Base-by-base conservation (phyloP, 768 basidiomycete species). In the Leccinum pellstonianum region DNA sequence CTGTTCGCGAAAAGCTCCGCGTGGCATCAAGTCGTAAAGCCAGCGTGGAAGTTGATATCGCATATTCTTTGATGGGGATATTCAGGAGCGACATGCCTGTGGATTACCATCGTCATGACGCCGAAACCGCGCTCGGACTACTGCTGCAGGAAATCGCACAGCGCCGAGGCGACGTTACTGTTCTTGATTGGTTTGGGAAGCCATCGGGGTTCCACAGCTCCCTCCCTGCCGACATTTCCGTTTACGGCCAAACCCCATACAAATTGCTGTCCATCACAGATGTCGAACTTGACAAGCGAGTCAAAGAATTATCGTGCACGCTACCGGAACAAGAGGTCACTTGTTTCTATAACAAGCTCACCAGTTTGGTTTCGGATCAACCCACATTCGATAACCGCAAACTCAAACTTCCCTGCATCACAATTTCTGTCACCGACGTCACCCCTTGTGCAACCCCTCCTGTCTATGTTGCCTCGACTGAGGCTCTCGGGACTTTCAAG, bases 51-150 rank as follows among this genome's bases (percentile, higher is more conserved):
- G 35, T 1, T 35, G 64, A 65, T 38, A 38, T 64, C 23, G 62
- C 62, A 10, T 65, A 65, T 21, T 47, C 64, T 2, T 52, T 64
- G 47, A 57, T 64, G 1, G 64, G 64, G 17, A 60, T 64, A 47
- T 60, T 65, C 56, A 55, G 25, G 23, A 65, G 64, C 3, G 64
- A 65, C 19, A 38, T 64, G 6, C 21, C 25, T 12, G 52, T 57
- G 27, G 54, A 63, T 19, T 47, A 55, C 7, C 6, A 8, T 21
- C 37, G 61, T 4, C 37, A 37, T 15, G 63, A 62, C 27, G 37
- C 19, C 7, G 57, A 58, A 0, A n/a, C 43, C 5, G 64, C 64
- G 2, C 64, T 64, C 17, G 64, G 64, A 3, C 62, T 38, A 1
- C 58, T 64, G 17, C 31, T 64, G 17, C 58, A 64, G 19, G 65